Evolutionary conservation across 495 filamentous ascomycete species (phyloP), one percentile per base, ranked within the genome.

Genomic region (Trichoderma erinaceum): DNA sequence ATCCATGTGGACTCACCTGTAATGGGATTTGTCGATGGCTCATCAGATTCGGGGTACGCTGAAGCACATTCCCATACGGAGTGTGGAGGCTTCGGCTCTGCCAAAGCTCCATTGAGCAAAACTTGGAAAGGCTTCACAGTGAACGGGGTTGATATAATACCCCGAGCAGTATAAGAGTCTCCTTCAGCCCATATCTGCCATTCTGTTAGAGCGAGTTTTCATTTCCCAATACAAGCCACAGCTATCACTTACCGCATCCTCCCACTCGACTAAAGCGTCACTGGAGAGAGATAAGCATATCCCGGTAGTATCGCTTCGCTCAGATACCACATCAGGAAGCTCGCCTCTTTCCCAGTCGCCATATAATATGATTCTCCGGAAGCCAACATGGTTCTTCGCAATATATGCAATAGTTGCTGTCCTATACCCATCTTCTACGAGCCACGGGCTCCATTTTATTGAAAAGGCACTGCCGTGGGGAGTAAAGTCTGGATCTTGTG

Each of bases 191-290:
- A 82, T 35, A 81, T 70, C 80, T 82, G 50, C 21, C 8, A 10
- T 8, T 13, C 10, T 15, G 35, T 81, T 18, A 81, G 68, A 43
- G 23, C 16, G 0, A 10, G 18, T 11, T 65, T 32, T 43, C 11
- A 41, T 43, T 7, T 29, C 18, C 12, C 29, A 5, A 43, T 23
- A 35, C 64, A 46, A 32, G 6, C 18, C 10, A 4, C 4, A 29
- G 27, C 18, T 21, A 18, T 18, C 48, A 63, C 78, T 66, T 71
- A 81, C 81, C 10, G 70, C 71, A 50, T 81, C 73, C 67, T 84
- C 81, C 73, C 80, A 84, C 68, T 78, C 77, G 3, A 84, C 74
- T 67, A 83, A 82, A 0, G 77, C 73, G 56, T 84, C 80, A 8
- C 75, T 73, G 3, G 80, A 76, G 21, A 82, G 70, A 69, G 78